A percentile compares a stretch with the other conserved stretches of the same genome.
Conservation (phyloP, 108 stramenopile genomes). For the Skeletonema costatum region DNA sequence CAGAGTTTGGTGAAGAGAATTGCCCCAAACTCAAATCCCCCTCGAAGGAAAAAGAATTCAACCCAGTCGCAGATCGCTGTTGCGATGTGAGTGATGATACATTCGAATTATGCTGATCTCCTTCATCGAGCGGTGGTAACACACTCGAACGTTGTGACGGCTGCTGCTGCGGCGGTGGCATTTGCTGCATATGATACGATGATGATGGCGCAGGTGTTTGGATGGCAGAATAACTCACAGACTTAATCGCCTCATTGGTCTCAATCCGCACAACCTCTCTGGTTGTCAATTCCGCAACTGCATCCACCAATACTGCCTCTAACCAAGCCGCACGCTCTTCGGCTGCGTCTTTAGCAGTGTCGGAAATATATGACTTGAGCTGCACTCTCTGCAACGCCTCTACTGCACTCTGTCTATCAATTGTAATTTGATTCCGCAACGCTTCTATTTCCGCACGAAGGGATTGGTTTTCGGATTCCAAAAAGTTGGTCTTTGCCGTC, state of each 20-base stretch:
- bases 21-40: not conserved
- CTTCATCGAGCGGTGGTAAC: not conserved
- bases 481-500: slow-evolving; percentile 2
- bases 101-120: not conserved
- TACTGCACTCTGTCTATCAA: slow-evolving; percentile 9
- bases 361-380: slow-evolving; percentile 44
- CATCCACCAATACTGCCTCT: slow-evolving; percentile 18
- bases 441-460: slow-evolving; percentile 20
- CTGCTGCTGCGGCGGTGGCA: not conserved
- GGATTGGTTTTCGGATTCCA: slow-evolving; percentile 8
- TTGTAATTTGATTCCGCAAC: slow-evolving; percentile 14
- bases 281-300: not conserved
- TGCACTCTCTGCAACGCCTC: slow-evolving; percentile 45
- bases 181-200: not conserved
- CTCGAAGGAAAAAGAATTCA: not conserved
- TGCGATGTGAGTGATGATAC: not conserved
- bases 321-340: slow-evolving; percentile 29
- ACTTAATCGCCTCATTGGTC: not conserved
- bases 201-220: not conserved
- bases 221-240: not conserved
- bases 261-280: not conserved
- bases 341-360: slow-evolving; percentile 36
- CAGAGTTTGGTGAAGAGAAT: not conserved
- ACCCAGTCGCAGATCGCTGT: not conserved
- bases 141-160: not conserved